Percentiles rank a stretch among this genome's conserved stretches.
phyloP scores from a whole-genome alignment of 805 yeast genomes.

The Kodamaea fukazawae region DNA sequence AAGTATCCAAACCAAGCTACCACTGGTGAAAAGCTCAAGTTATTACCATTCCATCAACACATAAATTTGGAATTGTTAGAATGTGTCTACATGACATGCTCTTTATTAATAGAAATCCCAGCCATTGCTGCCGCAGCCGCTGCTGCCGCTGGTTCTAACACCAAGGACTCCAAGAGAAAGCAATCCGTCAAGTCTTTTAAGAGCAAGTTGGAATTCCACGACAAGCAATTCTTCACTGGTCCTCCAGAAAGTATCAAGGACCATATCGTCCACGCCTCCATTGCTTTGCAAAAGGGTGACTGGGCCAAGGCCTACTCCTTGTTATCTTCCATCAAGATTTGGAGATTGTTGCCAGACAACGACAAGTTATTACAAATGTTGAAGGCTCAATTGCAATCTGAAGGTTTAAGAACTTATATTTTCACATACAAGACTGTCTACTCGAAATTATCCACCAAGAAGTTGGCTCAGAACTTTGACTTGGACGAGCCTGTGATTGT shows the following conservation, averaged over 20 bases:
- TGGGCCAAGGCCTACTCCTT: conserved; percentile 78
- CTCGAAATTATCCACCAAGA: conserved; percentile 66
- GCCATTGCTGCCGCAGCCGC: conserved; percentile 63
- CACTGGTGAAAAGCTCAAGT: conserved; percentile 68
- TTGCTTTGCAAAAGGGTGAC: conserved; percentile 81
- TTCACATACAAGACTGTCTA: conserved; percentile 79
- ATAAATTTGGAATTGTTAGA: conserved; percentile 93
- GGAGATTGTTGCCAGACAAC: conserved; percentile 76
- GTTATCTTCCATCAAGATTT: conserved; percentile 74
- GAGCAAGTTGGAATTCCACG: conserved; percentile 87
- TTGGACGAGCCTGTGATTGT: conserved; percentile 54
- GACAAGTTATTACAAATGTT: conserved; percentile 70
- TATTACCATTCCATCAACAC: conserved; percentile 97
- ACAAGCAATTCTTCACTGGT: conserved; percentile 91
- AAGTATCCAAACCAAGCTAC: conserved; percentile 59
- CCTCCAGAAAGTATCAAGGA: conserved; percentile 98
- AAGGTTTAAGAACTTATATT: conserved; percentile 89
- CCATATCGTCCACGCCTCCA: conserved; percentile 88
- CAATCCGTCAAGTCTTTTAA: conserved; percentile 78
- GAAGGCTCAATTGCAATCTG: conserved; percentile 75
- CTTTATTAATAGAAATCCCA: conserved; percentile 89
- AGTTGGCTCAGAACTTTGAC: conserved; percentile 65
- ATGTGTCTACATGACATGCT: conserved; percentile 87
- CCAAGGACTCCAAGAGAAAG: conserved; percentile 58
- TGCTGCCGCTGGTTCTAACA: conserved; percentile 49